These are phyloP conservation scores for Macadamia integrifolia DNA, from an alignment of 164 flowering plant genomes.

Conservation along the genomic window DNA sequence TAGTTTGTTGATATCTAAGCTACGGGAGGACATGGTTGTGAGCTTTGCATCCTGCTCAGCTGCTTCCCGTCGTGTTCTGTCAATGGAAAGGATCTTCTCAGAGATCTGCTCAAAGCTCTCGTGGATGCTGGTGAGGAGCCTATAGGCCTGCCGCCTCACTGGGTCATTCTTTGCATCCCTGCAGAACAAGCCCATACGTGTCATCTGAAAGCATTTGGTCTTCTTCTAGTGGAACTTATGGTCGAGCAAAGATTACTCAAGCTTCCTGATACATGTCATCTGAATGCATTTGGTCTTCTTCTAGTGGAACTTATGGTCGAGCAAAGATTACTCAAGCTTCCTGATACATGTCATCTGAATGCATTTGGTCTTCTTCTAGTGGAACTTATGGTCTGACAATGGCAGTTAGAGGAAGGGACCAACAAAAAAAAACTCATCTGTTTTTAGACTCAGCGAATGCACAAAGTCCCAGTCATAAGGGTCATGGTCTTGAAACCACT, in stretches of 20 bases:
- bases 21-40: conserved; percentile 37
- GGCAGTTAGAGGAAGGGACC: not conserved
- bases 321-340: no score
- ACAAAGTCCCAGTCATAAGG: no score
- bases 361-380: not conserved
- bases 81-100: conserved; percentile 57
- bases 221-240: not conserved
- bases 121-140: conserved; percentile 66
- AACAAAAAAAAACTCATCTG: no score
- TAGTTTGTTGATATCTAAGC: conserved; percentile 43
- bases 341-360: not conserved
- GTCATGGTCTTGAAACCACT: no score
- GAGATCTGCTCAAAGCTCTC: conserved; percentile 62
- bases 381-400: not conserved
- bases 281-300: not conserved
- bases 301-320: not conserved
- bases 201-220: not conserved
- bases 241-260: no score
- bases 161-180: conserved; percentile 84
- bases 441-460: no score
- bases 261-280: not conserved
- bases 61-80: conserved; percentile 54
- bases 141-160: conserved; percentile 59
- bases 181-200: conserved; percentile 7
- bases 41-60: conserved; percentile 70